phyloP scores from a whole-genome alignment of 2,329 filamentous ascomycete species.

The Immersiporthe knoxdaviesiana region DNA sequence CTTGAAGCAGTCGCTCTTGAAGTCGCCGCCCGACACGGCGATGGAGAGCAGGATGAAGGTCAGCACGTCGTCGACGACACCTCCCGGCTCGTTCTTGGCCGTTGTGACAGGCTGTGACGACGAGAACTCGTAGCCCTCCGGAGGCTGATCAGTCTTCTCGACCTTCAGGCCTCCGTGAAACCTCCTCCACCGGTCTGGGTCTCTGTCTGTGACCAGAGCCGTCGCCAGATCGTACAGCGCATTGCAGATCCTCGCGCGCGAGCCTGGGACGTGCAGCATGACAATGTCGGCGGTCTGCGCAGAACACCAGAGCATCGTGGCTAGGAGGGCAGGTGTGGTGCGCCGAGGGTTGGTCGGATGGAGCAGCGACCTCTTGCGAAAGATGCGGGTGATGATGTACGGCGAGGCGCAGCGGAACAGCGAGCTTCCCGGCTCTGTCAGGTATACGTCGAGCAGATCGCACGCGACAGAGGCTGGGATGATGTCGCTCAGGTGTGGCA shows the following conservation, averaged over 20 bases:
- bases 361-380: slow-evolving; percentile 49
- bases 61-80: slow-evolving; percentile 47
- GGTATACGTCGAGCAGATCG: slow-evolving; percentile 52
- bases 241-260: slow-evolving; percentile 44
- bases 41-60: slow-evolving; percentile 50
- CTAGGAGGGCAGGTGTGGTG: slow-evolving; percentile 49
- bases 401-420: slow-evolving; percentile 50
- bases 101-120: slow-evolving; percentile 38
- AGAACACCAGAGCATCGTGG: slow-evolving; percentile 52
- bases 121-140: slow-evolving; percentile 33
- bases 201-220: slow-evolving; percentile 40
- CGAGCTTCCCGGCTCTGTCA: slow-evolving; percentile 49
- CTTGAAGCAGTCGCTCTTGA: slow-evolving; percentile 51
- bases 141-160: slow-evolving; percentile 38
- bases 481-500: slow-evolving; percentile 44
- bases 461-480: slow-evolving; percentile 47
- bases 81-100: slow-evolving; percentile 41
- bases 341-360: slow-evolving; percentile 45
- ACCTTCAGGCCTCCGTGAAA: slow-evolving; percentile 41
- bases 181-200: slow-evolving; percentile 43
- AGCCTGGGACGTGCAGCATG: slow-evolving; percentile 45
- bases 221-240: slow-evolving; percentile 43
- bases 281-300: slow-evolving; percentile 52
- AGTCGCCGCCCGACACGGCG: slow-evolving; percentile 51
- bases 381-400: slow-evolving; percentile 51